These are phyloP conservation scores for Eragrostis tef DNA, from an alignment of 202 grass and related monocot species.

Conservation along the genomic window DNA sequence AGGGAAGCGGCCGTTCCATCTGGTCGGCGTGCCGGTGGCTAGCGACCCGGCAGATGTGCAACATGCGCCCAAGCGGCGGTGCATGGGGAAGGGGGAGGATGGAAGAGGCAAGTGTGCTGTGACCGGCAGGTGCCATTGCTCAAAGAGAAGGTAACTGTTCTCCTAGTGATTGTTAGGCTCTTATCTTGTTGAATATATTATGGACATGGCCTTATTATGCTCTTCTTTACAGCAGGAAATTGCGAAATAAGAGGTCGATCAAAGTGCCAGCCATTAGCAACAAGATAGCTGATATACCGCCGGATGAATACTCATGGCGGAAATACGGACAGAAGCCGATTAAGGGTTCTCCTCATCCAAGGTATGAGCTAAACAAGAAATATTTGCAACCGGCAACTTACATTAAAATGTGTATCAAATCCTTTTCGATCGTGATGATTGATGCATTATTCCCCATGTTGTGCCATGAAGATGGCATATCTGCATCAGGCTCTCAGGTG, in stretches of 20 bases:
- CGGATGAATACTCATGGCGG: constrained; percentile 93
- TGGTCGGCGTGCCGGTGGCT: constrained; percentile 58
- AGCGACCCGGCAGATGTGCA: constrained; percentile 68
- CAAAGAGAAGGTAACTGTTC: constrained; percentile 80
- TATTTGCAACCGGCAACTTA: constrained; percentile 16
- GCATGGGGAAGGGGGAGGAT: constrained; percentile 64
- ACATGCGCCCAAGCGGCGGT: constrained; percentile 60
- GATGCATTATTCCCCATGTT: constrained; percentile 45
- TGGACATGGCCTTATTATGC: constrained; percentile 24
- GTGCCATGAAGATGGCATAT: constrained; percentile 51
- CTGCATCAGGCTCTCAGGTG: constrained; percentile 48
- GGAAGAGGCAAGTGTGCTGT: constrained; percentile 73
- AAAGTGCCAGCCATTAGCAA: constrained; percentile 96
- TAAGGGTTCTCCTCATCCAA: constrained; percentile 96
- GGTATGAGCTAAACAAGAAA: constrained; percentile 57
- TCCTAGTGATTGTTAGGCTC: neutral
- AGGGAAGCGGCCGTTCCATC: constrained; percentile 67
- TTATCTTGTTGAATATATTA: constrained; percentile 27
- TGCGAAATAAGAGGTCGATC: constrained; percentile 86
- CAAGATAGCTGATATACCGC: constrained; percentile 86
- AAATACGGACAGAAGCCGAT: constrained; percentile 99
- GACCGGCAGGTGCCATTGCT: constrained; percentile 78
- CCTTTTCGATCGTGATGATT: constrained; percentile 32
- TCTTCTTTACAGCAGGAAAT: constrained; percentile 62
- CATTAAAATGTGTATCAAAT: constrained; percentile 37